Percentiles rank a stretch among this genome's conserved stretches.
Conservation (phyloP, 1,284 basidiomycete species). For the Ganoderma meredithae region DNA sequence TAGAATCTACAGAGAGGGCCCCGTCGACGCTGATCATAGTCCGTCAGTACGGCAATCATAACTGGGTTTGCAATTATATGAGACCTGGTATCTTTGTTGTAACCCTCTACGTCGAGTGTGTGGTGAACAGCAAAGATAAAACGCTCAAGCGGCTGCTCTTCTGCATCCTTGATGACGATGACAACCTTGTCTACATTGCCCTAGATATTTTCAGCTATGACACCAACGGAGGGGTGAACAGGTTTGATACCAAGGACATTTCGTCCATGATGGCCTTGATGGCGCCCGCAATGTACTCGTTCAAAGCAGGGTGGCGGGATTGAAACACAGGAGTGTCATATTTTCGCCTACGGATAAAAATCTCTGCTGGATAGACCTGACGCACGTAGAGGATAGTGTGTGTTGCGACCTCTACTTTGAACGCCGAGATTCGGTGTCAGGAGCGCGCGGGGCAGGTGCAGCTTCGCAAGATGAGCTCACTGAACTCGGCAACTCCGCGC, state of each 20-base stretch:
- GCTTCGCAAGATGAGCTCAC: slow-evolving; percentile 43
- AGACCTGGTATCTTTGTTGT: slow-evolving; percentile 69
- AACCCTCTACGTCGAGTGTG: slow-evolving; percentile 73
- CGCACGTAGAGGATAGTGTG: slow-evolving; percentile 93
- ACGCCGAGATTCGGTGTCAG: not conserved
- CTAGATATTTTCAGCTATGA: slow-evolving; percentile 45
- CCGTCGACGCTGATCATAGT: slow-evolving; percentile 62
- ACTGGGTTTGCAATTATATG: not conserved
- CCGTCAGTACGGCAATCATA: not conserved
- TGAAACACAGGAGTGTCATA: slow-evolving; percentile 92
- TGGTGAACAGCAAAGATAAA: slow-evolving; percentile 82
- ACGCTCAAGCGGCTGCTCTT: slow-evolving; percentile 79
- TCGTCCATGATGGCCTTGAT: slow-evolving; percentile 81
- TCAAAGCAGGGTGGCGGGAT: slow-evolving; percentile 87
- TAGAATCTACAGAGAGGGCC: slow-evolving; percentile 66
- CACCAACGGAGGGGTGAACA: slow-evolving; percentile 12
- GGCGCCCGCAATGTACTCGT: slow-evolving; percentile 87
- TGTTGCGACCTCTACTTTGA: slow-evolving; percentile 88
- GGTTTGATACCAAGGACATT: slow-evolving; percentile 60
- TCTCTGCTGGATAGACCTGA: slow-evolving; percentile 86
- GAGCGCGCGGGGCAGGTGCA: not conserved
- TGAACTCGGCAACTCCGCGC: slow-evolving; percentile 69
- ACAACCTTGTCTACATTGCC: slow-evolving; percentile 79
- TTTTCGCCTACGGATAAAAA: slow-evolving; percentile 88
- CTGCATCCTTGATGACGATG: slow-evolving; percentile 80